Conservation (phyloP, 257 asterid genomes). For the Capsicum rhomboideum region DNA sequence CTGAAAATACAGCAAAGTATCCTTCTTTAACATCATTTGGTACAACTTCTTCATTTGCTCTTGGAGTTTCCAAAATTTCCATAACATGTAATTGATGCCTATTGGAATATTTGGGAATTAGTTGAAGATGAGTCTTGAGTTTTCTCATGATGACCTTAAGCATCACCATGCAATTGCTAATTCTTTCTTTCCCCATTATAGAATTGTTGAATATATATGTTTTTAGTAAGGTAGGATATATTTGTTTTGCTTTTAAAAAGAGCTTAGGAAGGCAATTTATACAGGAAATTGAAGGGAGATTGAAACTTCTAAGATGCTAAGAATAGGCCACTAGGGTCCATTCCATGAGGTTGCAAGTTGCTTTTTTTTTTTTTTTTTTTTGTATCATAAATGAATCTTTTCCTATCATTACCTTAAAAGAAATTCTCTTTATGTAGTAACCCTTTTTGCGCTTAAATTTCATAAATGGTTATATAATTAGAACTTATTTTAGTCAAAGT, state of each 20-base stretch:
- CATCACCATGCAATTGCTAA: constrained; percentile 1
- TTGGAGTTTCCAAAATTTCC: background rate
- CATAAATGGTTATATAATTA: background rate
- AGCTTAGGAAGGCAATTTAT: constrained; percentile 10
- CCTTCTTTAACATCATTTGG: constrained; percentile 9
- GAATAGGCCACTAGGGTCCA: background rate
- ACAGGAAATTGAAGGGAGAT: background rate
- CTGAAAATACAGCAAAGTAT: background rate
- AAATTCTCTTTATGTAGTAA: background rate
- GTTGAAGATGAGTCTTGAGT: constrained; percentile 7
- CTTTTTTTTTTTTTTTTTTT: background rate
- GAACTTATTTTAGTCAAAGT: background rate
- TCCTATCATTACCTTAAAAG: no score
- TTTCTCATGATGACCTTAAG: constrained; percentile 5
- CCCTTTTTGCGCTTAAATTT: no score
- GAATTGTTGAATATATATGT: background rate
- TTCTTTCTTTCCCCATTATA: constrained; percentile 11
- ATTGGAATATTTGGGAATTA: background rate
- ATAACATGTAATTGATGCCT: background rate
- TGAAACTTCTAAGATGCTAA: background rate
- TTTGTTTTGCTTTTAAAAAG: background rate
- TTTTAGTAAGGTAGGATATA: background rate
- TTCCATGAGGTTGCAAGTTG: background rate
- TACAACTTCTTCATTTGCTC: background rate
- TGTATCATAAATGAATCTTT: background rate